Percentiles rank a stretch among this genome's conserved stretches.
Conservation (phyloP, 805 yeast species). For the Ogataea minuta region DNA sequence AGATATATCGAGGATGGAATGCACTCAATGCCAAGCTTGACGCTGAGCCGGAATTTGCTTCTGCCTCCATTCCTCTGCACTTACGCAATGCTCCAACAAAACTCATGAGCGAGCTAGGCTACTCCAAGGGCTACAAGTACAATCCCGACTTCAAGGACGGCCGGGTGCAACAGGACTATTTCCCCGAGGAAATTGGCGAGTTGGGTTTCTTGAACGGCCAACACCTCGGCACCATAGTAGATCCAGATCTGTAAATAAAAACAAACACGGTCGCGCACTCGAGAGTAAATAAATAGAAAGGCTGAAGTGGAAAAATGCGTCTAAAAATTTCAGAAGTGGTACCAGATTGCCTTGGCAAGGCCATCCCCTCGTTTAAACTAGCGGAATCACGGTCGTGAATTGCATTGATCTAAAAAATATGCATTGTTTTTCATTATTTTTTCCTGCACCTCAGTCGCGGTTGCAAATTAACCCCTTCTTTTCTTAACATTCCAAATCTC, state of each 20-base stretch:
- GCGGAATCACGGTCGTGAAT: constrained; percentile 2
- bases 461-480: constrained; percentile 8
- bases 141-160: constrained; percentile 81
- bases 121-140: constrained; percentile 81
- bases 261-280: neutral
- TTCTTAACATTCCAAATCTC: constrained; percentile 8
- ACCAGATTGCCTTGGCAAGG: no score
- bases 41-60: constrained; percentile 55
- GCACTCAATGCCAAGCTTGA: constrained; percentile 57
- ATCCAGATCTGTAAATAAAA: constrained; percentile 37
- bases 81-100: constrained; percentile 92
- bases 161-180: constrained; percentile 64
- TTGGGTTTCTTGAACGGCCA: constrained; percentile 50
- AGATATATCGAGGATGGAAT: constrained; percentile 78
- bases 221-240: constrained; percentile 52
- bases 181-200: constrained; percentile 60
- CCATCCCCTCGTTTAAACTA: no score
- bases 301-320: neutral
- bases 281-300: neutral
- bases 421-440: constrained; percentile 2
- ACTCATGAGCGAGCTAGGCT: constrained; percentile 86
- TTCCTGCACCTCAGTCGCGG: constrained; percentile 8
- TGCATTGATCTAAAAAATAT: constrained; percentile 4
- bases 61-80: constrained; percentile 74
- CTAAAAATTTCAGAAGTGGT: no score